Conservation (phyloP, 2,329 filamentous ascomycete species). For the Diplocarpon rosae region DNA sequence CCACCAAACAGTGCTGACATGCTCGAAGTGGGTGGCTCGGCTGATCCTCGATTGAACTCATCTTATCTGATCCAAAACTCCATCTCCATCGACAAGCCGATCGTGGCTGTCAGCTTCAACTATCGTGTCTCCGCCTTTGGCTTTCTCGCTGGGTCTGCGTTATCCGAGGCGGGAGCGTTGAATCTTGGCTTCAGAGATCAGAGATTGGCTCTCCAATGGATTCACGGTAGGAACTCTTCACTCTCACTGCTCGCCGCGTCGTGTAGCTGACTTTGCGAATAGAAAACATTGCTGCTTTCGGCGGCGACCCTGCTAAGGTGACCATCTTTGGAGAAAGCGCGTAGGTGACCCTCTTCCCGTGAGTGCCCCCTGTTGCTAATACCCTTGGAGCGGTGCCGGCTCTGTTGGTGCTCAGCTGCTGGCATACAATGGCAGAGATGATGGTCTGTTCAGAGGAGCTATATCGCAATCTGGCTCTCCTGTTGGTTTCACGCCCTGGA, state of each 20-base stretch:
- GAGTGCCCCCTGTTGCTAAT: no score
- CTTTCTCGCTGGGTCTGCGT: conserved; percentile 46
- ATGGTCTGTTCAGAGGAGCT: conserved; percentile 39
- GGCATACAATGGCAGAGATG: conserved; percentile 42
- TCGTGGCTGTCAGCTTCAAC: conserved; percentile 43
- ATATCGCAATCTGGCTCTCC: conserved; percentile 33
- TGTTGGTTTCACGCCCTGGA: not conserved
- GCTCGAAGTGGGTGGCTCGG: conserved; percentile 11
- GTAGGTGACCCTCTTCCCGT: no score
- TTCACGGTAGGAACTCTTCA: conserved; percentile 41
- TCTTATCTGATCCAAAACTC: conserved; percentile 42
- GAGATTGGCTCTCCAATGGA: conserved; percentile 45
- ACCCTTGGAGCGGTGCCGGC: conserved; percentile 24
- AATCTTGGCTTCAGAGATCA: conserved; percentile 56
- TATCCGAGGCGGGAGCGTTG: conserved; percentile 40
- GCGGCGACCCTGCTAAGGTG: conserved; percentile 28
- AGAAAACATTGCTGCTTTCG: conserved; percentile 2
- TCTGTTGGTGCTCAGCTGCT: conserved; percentile 33
- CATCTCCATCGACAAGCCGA: conserved; percentile 23
- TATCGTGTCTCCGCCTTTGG: conserved; percentile 56
- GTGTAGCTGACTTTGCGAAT: no score
- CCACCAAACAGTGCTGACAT: not conserved
- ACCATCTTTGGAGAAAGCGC: conserved; percentile 35
- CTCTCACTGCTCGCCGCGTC: conserved; percentile 28
- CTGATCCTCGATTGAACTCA: conserved; percentile 33